phyloP scores from a whole-genome alignment of 331 rosid species.

The Erythrophleum ivorense region DNA sequence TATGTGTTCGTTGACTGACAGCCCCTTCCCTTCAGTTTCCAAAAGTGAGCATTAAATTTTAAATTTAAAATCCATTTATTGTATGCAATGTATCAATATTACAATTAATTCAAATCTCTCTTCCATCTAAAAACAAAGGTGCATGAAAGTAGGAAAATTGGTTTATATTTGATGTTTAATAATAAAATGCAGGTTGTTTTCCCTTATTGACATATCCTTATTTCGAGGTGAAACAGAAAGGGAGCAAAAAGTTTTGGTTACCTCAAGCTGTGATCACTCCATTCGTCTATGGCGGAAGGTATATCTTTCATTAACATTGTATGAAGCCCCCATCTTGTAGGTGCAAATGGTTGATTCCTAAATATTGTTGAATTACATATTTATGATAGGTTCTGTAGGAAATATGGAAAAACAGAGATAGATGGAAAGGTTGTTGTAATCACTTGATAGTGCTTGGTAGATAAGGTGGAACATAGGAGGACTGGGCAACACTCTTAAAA shows the following conservation, averaged over 20 bases:
- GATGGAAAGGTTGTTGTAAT: neutral
- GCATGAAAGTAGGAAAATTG: conserved; percentile 7
- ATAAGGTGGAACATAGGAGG: conserved; percentile 13
- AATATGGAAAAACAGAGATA: conserved; percentile 8
- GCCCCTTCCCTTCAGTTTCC: neutral
- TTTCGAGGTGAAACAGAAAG: conserved; percentile 44
- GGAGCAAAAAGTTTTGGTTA: conserved; percentile 61
- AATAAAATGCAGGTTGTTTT: conserved; percentile 71
- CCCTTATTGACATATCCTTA: conserved; percentile 56
- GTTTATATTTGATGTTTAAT: conserved; percentile 33
- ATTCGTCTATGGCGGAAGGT: conserved; percentile 92
- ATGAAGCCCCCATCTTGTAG: conserved; percentile 1
- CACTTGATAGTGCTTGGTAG: conserved; percentile 15
- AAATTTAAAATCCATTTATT: neutral
- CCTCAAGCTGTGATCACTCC: conserved; percentile 81
- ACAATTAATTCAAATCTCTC: conserved; percentile 6
- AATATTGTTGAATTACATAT: neutral
- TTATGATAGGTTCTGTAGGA: conserved; percentile 3
- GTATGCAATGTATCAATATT: neutral
- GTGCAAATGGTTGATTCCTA: neutral
- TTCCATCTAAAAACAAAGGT: neutral
- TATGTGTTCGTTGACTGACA: neutral
- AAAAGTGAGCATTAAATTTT: neutral
- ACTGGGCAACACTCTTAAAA: neutral
- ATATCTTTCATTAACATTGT: conserved; percentile 31